phyloP scores from a whole-genome alignment of 2,329 filamentous ascomycete genomes.

The Microdochium bolleyi region DNA sequence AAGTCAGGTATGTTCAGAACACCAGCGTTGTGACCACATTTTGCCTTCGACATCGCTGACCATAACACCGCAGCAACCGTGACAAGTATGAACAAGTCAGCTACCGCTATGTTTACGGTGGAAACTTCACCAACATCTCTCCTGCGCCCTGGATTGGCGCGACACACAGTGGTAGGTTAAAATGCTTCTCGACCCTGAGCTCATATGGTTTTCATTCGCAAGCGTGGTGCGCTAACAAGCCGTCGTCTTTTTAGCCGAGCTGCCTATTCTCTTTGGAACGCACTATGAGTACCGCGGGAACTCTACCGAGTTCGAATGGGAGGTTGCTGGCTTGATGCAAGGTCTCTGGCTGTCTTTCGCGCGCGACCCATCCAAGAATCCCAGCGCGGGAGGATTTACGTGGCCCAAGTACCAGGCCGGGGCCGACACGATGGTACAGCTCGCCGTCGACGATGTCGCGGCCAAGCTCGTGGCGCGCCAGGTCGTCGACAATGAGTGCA shows the following conservation, averaged over 20 bases:
- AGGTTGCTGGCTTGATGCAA: conserved; percentile 16
- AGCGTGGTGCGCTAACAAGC: background rate
- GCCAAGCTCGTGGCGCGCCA: background rate
- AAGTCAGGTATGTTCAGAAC: conserved; percentile 3
- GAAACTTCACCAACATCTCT: conserved; percentile 25
- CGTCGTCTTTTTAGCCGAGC: conserved; percentile 10
- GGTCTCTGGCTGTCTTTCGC: conserved; percentile 19
- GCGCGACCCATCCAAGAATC: conserved; percentile 8
- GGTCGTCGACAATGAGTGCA: background rate
- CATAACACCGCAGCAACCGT: too few relatives aligned
- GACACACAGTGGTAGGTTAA: conserved; percentile 13
- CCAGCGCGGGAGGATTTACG: conserved; percentile 7
- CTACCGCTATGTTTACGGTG: conserved; percentile 25
- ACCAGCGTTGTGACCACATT: background rate
- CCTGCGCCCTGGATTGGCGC: conserved; percentile 23
- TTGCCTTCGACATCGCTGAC: too few relatives aligned
- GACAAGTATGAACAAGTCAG: conserved; percentile 9
- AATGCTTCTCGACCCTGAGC: too few relatives aligned
- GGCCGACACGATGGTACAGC: conserved; percentile 9
- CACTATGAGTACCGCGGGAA: conserved; percentile 17
- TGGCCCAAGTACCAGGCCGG: conserved; percentile 13
- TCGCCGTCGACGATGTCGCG: conserved; percentile 8
- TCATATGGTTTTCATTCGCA: background rate
- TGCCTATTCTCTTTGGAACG: conserved; percentile 20
- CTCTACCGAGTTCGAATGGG: conserved; percentile 19